Percentiles rank a stretch among this genome's conserved stretches.
Evolutionary conservation across 2,329 filamentous ascomycete genomes (phyloP).

Genomic region (Ceratocystis colombiana): DNA sequence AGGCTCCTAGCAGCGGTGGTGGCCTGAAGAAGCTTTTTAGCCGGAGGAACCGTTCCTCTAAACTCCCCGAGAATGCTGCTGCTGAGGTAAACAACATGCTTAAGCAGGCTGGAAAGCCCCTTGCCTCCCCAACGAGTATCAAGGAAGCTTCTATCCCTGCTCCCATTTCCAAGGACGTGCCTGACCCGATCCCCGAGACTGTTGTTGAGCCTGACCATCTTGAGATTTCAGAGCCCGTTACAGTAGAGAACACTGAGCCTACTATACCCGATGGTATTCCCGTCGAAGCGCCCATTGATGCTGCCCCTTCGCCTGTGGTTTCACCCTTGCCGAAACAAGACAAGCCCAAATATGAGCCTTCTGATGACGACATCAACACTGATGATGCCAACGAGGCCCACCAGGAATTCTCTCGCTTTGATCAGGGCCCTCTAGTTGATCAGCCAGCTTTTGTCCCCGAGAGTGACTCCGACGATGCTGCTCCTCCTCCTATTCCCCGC

Average conservation of each 20-base stretch:
- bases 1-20: conserved; percentile 30
- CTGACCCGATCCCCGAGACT: conserved; percentile 10
- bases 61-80: conserved; percentile 45
- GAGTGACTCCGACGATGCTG: conserved; percentile 41
- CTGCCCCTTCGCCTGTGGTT: conserved; percentile 21
- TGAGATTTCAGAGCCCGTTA: conserved; percentile 7
- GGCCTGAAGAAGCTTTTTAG: conserved; percentile 58
- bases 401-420: conserved; percentile 58
- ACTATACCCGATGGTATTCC: conserved; percentile 14
- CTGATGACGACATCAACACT: conserved; percentile 48
- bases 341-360: conserved; percentile 38
- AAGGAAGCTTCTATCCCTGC: conserved; percentile 28
- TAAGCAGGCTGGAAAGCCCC: conserved; percentile 33
- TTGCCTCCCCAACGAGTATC: conserved; percentile 29
- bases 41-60: conserved; percentile 51
- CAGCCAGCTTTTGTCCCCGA: conserved; percentile 72
- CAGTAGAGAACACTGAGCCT: conserved; percentile 19
- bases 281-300: conserved; percentile 15
- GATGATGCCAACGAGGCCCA: conserved; percentile 49
- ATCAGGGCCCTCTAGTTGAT: conserved; percentile 78
- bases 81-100: conserved; percentile 45
- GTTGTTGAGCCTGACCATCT: background rate
- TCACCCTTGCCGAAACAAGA: conserved; percentile 23
- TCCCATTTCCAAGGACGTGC: conserved; percentile 25
- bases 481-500: conserved; percentile 44